Percentiles rank a stretch among this genome's conserved stretches.
phyloP scores from a whole-genome alignment of 1,284 basidiomycete genomes.

The Ustilago nuda region DNA sequence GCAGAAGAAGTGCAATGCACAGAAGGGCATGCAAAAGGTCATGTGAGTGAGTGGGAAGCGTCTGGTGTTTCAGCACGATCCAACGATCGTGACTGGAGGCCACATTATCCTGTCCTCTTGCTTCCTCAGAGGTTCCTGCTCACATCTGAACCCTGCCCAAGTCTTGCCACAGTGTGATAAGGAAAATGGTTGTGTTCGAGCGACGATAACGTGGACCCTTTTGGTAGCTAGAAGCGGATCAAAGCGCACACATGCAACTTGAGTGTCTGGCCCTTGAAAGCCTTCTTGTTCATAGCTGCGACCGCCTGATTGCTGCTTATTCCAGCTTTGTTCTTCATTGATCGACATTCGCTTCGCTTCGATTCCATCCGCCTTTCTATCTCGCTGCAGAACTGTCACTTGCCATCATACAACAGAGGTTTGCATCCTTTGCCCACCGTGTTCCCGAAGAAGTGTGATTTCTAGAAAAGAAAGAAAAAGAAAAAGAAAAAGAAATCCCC shows the following conservation, averaged over 20 bases:
- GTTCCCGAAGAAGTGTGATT: neutral
- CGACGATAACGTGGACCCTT: too few species aligned
- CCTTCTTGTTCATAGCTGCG: neutral
- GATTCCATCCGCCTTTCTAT: neutral
- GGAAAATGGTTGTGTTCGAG: too few species aligned
- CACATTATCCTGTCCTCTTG: too few species aligned
- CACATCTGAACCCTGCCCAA: too few species aligned
- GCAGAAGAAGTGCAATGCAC: too few species aligned
- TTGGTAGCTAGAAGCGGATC: too few species aligned
- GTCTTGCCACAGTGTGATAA: too few species aligned
- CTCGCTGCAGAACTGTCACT: neutral
- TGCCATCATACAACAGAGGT: neutral
- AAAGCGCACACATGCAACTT: too few species aligned
- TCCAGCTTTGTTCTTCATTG: constrained; percentile 1
- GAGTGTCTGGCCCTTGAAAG: neutral
- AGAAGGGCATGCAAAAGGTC: too few species aligned
- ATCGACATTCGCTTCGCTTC: constrained; percentile 4
- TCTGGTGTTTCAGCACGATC: neutral
- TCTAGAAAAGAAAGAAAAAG: neutral
- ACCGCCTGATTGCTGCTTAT: too few species aligned
- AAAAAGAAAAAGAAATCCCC: neutral
- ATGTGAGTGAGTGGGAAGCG: too few species aligned
- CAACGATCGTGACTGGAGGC: neutral
- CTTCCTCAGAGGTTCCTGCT: too few species aligned
- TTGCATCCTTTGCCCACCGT: neutral